phyloP scores from a whole-genome alignment of 257 asterid species.

The Eustoma russellianum region DNA sequence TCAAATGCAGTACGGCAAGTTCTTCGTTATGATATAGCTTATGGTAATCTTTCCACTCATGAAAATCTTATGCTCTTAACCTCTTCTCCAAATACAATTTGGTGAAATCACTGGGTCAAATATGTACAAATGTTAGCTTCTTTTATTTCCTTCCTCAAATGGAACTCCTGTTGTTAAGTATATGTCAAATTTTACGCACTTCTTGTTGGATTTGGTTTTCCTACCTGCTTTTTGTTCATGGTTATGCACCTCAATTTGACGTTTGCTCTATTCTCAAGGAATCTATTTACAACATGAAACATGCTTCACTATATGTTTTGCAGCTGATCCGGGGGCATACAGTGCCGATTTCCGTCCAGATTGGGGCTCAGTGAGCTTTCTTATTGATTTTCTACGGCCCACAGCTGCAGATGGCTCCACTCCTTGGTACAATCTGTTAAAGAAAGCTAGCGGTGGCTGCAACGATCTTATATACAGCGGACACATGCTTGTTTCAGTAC shows the following conservation, averaged over 20 bases:
- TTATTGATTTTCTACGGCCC: constrained; percentile 77
- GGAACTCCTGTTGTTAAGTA: too few species aligned
- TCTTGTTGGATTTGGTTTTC: too few species aligned
- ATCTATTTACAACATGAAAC: too few species aligned
- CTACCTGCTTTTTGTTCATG: too few species aligned
- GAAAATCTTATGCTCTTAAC: not conserved
- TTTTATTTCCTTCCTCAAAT: too few species aligned
- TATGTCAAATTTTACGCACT: too few species aligned
- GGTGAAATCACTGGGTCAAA: not conserved
- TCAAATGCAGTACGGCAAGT: constrained; percentile 56
- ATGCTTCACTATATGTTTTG: constrained; percentile 8
- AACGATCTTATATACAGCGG: constrained; percentile 94
- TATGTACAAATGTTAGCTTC: too few species aligned
- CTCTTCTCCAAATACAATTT: not conserved
- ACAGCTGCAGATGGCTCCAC: constrained; percentile 60
- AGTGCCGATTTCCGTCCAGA: constrained; percentile 55
- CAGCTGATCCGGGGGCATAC: constrained; percentile 56
- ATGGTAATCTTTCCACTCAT: constrained; percentile 30
- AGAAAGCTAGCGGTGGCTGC: constrained; percentile 93
- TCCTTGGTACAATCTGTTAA: constrained; percentile 73
- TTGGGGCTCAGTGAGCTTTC: constrained; percentile 90
- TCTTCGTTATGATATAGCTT: constrained; percentile 62
- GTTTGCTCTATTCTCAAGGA: too few species aligned
- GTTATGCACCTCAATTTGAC: too few species aligned
- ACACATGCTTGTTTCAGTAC: constrained; percentile 92